Evolutionary conservation across 2,329 filamentous ascomycete genomes (phyloP), one percentile per base, ranked within the genome.

Genomic region (Rutstroemia sp.): DNA sequence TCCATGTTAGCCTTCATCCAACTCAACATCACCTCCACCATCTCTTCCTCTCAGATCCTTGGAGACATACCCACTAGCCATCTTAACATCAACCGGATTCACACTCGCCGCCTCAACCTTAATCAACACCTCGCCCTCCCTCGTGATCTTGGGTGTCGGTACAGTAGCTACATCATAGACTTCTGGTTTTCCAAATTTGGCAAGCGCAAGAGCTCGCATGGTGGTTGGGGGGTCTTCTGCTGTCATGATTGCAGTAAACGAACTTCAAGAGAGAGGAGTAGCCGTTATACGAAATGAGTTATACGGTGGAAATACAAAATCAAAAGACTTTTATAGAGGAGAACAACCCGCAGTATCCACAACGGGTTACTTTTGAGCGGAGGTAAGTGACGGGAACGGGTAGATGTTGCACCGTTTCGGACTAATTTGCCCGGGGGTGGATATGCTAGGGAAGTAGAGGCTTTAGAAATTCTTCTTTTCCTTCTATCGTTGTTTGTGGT

Each of bases 91-190:
- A 3, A 77, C 65, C 0, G 75, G 74, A 58, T 78, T 77, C 42
- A 77, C 67, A 47, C 70, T 72, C 0, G 74, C 74, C 3, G 75
- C 74, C 53, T 74, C 66, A 8, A 77, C 73, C 49, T 67, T 71
- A 41, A 77, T 72, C 2, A 80, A 64, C 1, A 81, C 66, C 4
- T 80, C 70, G 27, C 74, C 67, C 1, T 75, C 71, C 6, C 68
- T 62, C 2, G 67, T 68, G 49, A 80, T 75, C n/a, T 60, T 61
- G 0, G 78, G 77, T 2, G 73, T 67, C 0, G 77, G 74, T n/a
- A 76, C 55, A 4, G 76, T 72, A 4, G 64, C 58, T 16, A 79
- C 59, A 23, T 74, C 69, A 57, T 67, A 69, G 16, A 60, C 59
- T 1, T 59, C 58, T 5, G 67, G 67, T 23, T 62, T 63, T 44